These are phyloP conservation scores for Triticum timopheevii DNA, from an alignment of 176 grass and related monocot genomes.

Conservation along the genomic window DNA sequence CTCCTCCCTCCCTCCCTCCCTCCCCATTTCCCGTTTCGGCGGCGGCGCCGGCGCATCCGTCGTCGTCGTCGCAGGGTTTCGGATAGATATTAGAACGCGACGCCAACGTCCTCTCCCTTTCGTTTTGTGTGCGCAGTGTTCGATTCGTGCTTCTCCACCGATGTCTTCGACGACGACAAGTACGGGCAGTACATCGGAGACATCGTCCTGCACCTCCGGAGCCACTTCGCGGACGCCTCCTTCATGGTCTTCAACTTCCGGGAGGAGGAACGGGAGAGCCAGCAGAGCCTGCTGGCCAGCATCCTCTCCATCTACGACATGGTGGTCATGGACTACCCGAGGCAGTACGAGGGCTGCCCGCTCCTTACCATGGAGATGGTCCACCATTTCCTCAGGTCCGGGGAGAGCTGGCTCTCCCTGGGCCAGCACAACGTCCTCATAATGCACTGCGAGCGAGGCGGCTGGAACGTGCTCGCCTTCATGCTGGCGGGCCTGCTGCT, in stretches of 20 bases:
- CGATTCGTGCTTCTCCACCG: slow-evolving; percentile 96
- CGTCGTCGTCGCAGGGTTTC: not conserved
- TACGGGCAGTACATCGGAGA: slow-evolving; percentile 74
- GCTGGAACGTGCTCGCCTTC: slow-evolving; percentile 91
- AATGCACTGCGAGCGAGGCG: slow-evolving; percentile 93
- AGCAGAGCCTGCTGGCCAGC: slow-evolving; percentile 64
- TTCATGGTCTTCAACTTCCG: slow-evolving; percentile 99
- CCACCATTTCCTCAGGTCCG: slow-evolving; percentile 89
- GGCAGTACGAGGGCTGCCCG: slow-evolving; percentile 90
- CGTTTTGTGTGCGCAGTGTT: slow-evolving; percentile 55
- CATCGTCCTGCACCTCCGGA: slow-evolving; percentile 74
- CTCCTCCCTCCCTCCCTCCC: not conserved
- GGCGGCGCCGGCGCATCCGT: too few species aligned
- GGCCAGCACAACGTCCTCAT: slow-evolving; percentile 87
- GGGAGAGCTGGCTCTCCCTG: slow-evolving; percentile 93
- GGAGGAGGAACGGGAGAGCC: slow-evolving; percentile 60
- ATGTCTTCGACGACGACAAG: slow-evolving; percentile 69
- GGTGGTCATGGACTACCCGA: slow-evolving; percentile 95
- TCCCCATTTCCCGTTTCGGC: not conserved
- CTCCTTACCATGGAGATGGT: slow-evolving; percentile 88
- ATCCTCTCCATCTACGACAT: slow-evolving; percentile 77
- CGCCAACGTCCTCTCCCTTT: not conserved
- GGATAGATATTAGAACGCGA: not conserved
- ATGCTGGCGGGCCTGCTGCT: slow-evolving; percentile 90
- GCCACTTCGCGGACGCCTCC: slow-evolving; percentile 77